Base-by-base conservation (phyloP, 805 yeast species). In the Dipodascopsis tothii region DNA sequence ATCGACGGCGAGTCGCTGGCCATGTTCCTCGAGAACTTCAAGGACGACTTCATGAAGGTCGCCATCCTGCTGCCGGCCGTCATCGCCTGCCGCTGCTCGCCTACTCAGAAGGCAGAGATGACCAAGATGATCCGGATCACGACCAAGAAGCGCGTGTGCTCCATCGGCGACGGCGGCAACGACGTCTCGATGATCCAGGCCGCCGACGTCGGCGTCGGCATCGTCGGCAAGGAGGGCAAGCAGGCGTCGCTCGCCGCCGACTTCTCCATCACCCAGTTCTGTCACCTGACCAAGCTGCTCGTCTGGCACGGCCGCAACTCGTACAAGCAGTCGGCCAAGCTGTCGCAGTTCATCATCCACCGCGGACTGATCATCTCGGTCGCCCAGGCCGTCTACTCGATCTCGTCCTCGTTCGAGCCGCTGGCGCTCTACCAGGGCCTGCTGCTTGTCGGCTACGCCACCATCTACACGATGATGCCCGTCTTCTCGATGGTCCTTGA, bases 151-250 rank as follows among this genome's bases (percentile, higher is more conserved):
- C 70, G 98, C 40, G 96, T 90, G 2, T 90, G 97, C 54, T 92
- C 97, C 59, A 94, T 92, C 54, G 99, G 99, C 44, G 99, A 92
- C 64, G 99, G 99, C 57, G 99, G 99, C 56, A 92, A 92, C 59
- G 99, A 92, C 65, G 99, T 92, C 27, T 84, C 94, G 56, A 92
- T 92, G 99, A 92, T 92, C 54, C 98, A 92, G 65, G 82, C 94
- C 54, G 98, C 99, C 0, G 96, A 94, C 67, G 96, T 92, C 6
- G 99, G 99, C 47, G 95, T 92, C 22, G 99, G 99, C 44, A 92
- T 92, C 54, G 98, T 92, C 18, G 99, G 99, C 30, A 92, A 92
- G 63, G 99, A 92, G 62, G 99, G 99, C 28, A 82, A 81, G 51
- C 99, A 92, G 63, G 98, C 98, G 0, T 86, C 96, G 0, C 69